Evolutionary conservation across 192 early-diverging fungal species (phyloP).

Genomic region (Entrophospora sp.): DNA sequence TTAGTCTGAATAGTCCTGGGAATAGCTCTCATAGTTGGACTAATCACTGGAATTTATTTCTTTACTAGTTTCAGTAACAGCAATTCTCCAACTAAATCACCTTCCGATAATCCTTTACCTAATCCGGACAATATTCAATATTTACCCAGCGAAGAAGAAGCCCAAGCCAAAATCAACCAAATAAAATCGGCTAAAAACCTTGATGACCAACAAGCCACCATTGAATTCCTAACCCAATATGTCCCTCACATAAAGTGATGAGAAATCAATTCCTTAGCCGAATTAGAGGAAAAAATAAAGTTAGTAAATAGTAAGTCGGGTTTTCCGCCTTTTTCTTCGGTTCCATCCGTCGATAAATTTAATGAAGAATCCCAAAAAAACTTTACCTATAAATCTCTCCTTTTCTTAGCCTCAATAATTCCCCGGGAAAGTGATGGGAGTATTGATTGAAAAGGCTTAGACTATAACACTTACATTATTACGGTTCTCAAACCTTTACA

Average conservation of each 20-base stretch:
- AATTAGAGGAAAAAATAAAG: not conserved
- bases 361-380: not conserved
- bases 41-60: not conserved
- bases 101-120: not conserved
- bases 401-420: not conserved
- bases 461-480: not conserved
- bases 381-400: not conserved
- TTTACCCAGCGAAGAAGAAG: not conserved
- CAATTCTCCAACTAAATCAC: not conserved
- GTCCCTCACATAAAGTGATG: not conserved
- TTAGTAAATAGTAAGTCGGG: not conserved
- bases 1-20: not conserved
- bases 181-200: not conserved
- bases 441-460: not conserved
- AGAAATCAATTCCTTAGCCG: not conserved
- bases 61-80: not conserved
- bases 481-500: not conserved
- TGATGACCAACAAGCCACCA: constrained; percentile 6
- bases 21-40: not conserved
- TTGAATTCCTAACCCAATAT: not conserved
- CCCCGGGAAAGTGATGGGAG: not conserved
- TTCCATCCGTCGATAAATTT: not conserved
- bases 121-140: not conserved
- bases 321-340: not conserved
- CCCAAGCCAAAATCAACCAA: not conserved